These are phyloP conservation scores for Fraxinus ornus DNA, from an alignment of 305 asterid genomes.

Conservation along the genomic window DNA sequence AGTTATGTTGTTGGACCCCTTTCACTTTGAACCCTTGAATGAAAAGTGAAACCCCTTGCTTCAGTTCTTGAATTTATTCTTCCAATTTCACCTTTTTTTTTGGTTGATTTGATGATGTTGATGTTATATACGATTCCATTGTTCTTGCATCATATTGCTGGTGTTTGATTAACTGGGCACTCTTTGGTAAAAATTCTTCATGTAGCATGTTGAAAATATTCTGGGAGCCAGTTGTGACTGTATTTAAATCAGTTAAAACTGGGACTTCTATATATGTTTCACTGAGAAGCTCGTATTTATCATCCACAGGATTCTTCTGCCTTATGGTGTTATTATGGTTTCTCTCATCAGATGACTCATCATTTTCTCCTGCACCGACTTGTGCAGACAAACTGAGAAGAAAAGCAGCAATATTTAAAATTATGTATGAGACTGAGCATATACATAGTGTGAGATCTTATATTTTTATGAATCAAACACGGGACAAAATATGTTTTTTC, in stretches of 20 bases:
- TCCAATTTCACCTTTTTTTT: too few species aligned
- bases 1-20: too few species aligned
- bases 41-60: too few species aligned
- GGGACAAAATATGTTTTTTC: neutral
- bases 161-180: too few species aligned
- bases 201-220: constrained; percentile 34
- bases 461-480: neutral
- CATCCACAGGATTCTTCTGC: constrained; percentile 30
- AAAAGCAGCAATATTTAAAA: constrained; percentile 1
- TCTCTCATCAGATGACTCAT: constrained; percentile 25
- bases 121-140: too few species aligned
- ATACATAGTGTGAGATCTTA: neutral
- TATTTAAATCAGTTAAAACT: constrained; percentile 36
- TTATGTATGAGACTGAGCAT: neutral
- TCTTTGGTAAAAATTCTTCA: constrained; percentile 35
- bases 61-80: too few species aligned
- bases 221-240: constrained; percentile 31
- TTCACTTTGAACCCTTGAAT: too few species aligned
- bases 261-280: constrained; percentile 69
- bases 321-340: constrained; percentile 16
- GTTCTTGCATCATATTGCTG: too few species aligned
- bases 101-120: too few species aligned
- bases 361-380: constrained; percentile 27
- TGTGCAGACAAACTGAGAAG: constrained; percentile 41
- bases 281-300: constrained; percentile 39